Evolutionary conservation across 768 basidiomycete species (phyloP), one percentile per base, ranked within the genome.

Genomic region (Lactarius sp.): DNA sequence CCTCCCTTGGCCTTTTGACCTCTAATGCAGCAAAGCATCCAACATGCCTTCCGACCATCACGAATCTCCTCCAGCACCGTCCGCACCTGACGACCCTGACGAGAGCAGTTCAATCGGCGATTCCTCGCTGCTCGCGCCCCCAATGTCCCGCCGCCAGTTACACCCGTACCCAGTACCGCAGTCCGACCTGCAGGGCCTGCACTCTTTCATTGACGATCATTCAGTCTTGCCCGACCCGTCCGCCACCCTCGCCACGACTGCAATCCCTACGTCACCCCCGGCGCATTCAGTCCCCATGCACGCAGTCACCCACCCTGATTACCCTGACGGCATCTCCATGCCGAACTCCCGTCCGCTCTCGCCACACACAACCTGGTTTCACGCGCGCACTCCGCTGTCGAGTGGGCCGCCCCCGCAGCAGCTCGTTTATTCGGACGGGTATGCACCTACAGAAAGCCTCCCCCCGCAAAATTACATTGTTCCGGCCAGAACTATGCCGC

Each of bases 11-110:
- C 52, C 54, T 51, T 22, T 51, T 59, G 46, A 60, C 59, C 14
- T 60, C 53, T 51, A 50, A 55, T 56, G 63, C 59, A 64, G 63
- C 53, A 60, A 56, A 54, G 4, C 12, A 51, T 37, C 41, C 41
- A 60, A 60, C 59, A 64, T 64, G 63, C 41, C 47, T 46, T 51
- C 59, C 63, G 63, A 60, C 52, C 47, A 49, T 31, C 53, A 64
- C 16, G 63, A 60, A 31, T 44, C 59, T 5, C 49, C 63, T 22
- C 59, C 58, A 8, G 54, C 37, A 16, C 20, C 3, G 14, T 22
- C 36, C 22, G 59, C 5, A 12, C 22, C 34, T 52, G 59, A 51
- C 9, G 49, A 37, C 33, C 50, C 20, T 5, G 53, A 64, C 42
- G 59, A 52, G 42, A 31, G 41, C 18, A 47, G 49, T 14, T 65